Percentiles rank a stretch among this genome's conserved stretches.
These are phyloP conservation scores for Pseudocercospora pini-densiflorae DNA, from an alignment of 2,329 filamentous ascomycete species.

Conservation along the genomic window DNA sequence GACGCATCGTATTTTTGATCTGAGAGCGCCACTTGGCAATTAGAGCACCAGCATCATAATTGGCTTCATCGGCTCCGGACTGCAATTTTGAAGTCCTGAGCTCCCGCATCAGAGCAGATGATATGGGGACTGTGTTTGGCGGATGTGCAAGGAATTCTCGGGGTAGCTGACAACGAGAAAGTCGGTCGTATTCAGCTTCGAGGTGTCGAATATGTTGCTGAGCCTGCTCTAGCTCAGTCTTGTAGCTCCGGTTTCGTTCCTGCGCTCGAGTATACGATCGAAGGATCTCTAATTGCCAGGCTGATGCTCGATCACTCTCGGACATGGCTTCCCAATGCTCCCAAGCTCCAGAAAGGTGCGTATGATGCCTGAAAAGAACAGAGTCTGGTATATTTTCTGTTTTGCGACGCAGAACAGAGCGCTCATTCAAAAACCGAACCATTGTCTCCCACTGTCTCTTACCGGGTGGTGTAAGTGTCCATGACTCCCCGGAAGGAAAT, in stretches of 20 bases:
- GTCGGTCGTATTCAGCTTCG: constrained; percentile 40
- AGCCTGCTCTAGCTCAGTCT: constrained; percentile 45
- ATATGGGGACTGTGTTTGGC: constrained; percentile 43
- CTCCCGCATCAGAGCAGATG: constrained; percentile 45
- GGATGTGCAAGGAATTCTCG: constrained; percentile 40
- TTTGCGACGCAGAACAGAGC: constrained; percentile 41
- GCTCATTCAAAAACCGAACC: constrained; percentile 33
- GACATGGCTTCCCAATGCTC: constrained; percentile 74
- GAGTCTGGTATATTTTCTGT: constrained; percentile 50
- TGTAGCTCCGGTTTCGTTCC: constrained; percentile 43
- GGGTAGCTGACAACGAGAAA: constrained; percentile 40
- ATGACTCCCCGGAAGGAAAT: constrained; percentile 76
- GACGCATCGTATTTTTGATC: constrained; percentile 31
- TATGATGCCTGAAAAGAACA: constrained; percentile 70
- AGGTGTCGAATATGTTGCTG: constrained; percentile 50
- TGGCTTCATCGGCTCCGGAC: constrained; percentile 25
- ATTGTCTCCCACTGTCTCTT: constrained; percentile 76
- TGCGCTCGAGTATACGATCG: constrained; percentile 50
- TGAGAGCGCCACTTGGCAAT: constrained; percentile 36
- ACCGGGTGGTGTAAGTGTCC: constrained; percentile 78
- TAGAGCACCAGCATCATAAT: constrained; percentile 37
- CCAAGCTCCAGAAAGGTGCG: constrained; percentile 79
- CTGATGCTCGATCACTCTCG: constrained; percentile 48
- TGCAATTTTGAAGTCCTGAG: constrained; percentile 21
- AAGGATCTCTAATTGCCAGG: constrained; percentile 53